These are phyloP conservation scores for Sistotremastrum niveocremeum DNA, from an alignment of 768 basidiomycete species.

Conservation along the genomic window DNA sequence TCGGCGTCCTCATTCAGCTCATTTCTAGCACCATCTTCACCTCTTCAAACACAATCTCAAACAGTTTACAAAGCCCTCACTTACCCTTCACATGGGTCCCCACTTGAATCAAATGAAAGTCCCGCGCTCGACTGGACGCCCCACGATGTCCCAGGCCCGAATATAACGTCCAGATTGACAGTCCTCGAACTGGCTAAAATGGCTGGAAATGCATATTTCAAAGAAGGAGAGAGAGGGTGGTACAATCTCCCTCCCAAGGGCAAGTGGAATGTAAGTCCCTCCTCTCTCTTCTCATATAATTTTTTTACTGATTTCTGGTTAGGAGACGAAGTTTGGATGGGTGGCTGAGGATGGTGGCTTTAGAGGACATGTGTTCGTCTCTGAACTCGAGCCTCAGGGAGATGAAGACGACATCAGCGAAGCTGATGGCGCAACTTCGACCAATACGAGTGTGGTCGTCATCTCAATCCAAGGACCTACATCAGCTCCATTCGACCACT, in stretches of 20 bases:
- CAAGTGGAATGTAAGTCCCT: conserved; percentile 33
- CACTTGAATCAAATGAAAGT: too few relatives aligned
- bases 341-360: conserved; percentile 80
- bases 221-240: conserved; percentile 45
- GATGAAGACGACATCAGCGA: too few relatives aligned
- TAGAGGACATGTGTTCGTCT: conserved; percentile 85
- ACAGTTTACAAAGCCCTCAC: too few relatives aligned
- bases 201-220: conserved; percentile 70
- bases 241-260: conserved; percentile 52
- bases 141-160: conserved; percentile 51
- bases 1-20: too few relatives aligned
- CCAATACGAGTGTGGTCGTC: conserved; percentile 73
- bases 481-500: conserved; percentile 19
- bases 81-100: too few relatives aligned
- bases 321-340: conserved; percentile 62
- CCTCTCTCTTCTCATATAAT: neutral
- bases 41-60: too few relatives aligned
- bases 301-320: neutral
- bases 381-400: conserved; percentile 14
- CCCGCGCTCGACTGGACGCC: conserved; percentile 44
- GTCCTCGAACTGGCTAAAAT: conserved; percentile 77
- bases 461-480: conserved; percentile 91
- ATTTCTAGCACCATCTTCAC: too few relatives aligned
- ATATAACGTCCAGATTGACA: conserved; percentile 58
- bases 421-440: neutral